phyloP scores from a whole-genome alignment of 2,329 filamentous ascomycete species.

The Colletotrichum plurivorum region DNA sequence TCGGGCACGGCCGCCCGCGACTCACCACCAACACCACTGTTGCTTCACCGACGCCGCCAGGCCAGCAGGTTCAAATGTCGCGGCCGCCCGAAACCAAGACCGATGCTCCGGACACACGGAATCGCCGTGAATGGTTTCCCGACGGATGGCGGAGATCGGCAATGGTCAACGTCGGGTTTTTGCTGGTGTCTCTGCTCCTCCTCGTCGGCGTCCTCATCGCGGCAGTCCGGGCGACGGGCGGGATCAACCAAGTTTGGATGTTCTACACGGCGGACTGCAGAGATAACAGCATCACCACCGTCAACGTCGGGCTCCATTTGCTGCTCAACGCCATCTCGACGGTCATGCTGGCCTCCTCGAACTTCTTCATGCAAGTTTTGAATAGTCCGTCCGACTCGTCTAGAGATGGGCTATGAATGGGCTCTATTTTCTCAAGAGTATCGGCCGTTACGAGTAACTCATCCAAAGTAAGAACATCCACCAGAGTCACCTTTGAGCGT shows the following conservation, averaged over 20 bases:
- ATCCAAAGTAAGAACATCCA: neutral
- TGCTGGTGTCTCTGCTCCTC: neutral
- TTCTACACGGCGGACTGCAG: neutral
- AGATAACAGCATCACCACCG: neutral
- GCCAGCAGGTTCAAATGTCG: no score
- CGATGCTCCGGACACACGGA: no score
- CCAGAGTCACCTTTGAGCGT: no score
- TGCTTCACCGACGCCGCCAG: no score
- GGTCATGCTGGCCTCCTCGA: constrained; percentile 33
- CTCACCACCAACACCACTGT: no score
- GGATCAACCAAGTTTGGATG: neutral
- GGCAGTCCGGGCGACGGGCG: neutral
- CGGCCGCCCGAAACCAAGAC: no score
- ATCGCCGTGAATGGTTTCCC: no score
- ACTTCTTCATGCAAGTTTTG: constrained; percentile 43
- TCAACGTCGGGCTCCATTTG: constrained; percentile 53
- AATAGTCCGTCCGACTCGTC: constrained; percentile 32
- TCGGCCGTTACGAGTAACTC: neutral
- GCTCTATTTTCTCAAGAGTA: neutral
- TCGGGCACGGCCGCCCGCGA: no score
- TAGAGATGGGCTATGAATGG: neutral
- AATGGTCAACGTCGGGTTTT: neutral
- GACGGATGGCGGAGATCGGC: neutral
- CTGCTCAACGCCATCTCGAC: constrained; percentile 56
- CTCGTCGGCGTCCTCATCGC: neutral